These are phyloP conservation scores for Catunica adiposa DNA, from an alignment of 2,329 filamentous ascomycete genomes.

Conservation along the genomic window DNA sequence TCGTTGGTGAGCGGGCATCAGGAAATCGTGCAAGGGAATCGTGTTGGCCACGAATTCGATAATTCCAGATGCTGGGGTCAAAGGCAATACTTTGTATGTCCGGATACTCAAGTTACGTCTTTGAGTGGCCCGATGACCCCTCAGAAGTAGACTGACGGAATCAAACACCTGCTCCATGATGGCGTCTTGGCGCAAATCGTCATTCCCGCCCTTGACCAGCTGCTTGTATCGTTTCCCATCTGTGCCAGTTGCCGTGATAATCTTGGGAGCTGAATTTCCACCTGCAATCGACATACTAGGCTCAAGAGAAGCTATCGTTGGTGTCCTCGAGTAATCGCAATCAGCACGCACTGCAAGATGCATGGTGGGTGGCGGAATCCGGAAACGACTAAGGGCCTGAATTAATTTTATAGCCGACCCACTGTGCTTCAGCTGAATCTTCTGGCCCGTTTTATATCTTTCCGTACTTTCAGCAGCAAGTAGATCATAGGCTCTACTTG, in stretches of 20 bases:
- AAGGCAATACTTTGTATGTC: slow-evolving; percentile 90
- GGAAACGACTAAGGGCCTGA: slow-evolving; percentile 43
- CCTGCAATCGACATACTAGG: slow-evolving; percentile 69
- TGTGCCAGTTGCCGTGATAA: slow-evolving; percentile 64
- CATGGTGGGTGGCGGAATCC: slow-evolving; percentile 79
- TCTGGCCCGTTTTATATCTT: slow-evolving; percentile 51
- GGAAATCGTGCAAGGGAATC: slow-evolving; percentile 75
- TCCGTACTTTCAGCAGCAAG: slow-evolving; percentile 50
- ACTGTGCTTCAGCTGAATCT: slow-evolving; percentile 47
- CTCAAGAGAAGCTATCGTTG: slow-evolving; percentile 56
- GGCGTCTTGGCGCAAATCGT: slow-evolving; percentile 90
- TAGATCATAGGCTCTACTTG: slow-evolving; percentile 48
- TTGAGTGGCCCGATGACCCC: slow-evolving; percentile 69
- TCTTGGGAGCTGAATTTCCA: slow-evolving; percentile 84
- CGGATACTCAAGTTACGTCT: slow-evolving; percentile 80
- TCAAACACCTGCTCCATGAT: slow-evolving; percentile 99
- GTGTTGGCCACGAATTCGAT: slow-evolving; percentile 97
- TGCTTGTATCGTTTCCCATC: slow-evolving; percentile 74
- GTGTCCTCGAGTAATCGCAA: slow-evolving; percentile 60
- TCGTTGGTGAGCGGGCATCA: slow-evolving; percentile 75
- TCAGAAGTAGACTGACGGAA: slow-evolving; percentile 78
- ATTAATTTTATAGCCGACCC: slow-evolving; percentile 45
- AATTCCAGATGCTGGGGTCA: slow-evolving; percentile 70
- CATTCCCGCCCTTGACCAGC: slow-evolving; percentile 86
- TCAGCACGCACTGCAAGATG: slow-evolving; percentile 58